Evolutionary conservation across 345 rosid genomes (phyloP), one percentile per base, ranked within the genome.

Genomic region (Populus ilicifolia): DNA sequence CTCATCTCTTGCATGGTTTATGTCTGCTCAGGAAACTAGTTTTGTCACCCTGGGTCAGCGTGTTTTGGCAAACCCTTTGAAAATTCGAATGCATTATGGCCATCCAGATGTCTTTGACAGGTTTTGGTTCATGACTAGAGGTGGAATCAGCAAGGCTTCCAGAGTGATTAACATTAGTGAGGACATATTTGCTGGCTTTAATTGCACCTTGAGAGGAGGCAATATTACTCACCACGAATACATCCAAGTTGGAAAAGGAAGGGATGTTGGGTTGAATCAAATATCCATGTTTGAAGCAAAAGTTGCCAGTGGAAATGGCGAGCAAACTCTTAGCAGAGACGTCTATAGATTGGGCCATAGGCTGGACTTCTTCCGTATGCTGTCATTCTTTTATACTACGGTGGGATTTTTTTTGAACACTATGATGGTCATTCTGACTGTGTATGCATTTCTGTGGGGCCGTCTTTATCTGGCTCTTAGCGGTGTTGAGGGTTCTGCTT

Each of bases 281-380:
- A 84, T 96, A 59, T 92, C 99, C 50, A 96, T 96, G 99, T 96
- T 96, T 80, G 98, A 96, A 81, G 99, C 94, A 70, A 96, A 96
- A 89, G 98, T 96, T 82, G 94, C 99, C 27, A 96, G 99, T 86
- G 99, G 99, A 80, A 96, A 96, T 70, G 99, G 99, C 2, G 99
- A 96, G 88, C 99, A 96, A 78, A 90, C 86, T 80, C 92, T 96
- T 72, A 93, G 99, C 90, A 90, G 99, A 82, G 99, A 95, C 79
- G 98, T 95, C 69, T 95, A 95, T 84, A 80, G 99, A 79, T 83
- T 95, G 86, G 99, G 99, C 75, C 99, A 96, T 80, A 88, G 99
- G 82, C 85, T 96, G 81, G 98, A 96, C 80, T 96, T 96, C 85
- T 96, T 96, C 74, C 87, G 99, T 77, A 96, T 96, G 99, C 83